Evolutionary conservation across 176 grass and related monocot genomes (phyloP), one percentile per base, ranked within the genome.

Genomic region (Aegilops longissima): DNA sequence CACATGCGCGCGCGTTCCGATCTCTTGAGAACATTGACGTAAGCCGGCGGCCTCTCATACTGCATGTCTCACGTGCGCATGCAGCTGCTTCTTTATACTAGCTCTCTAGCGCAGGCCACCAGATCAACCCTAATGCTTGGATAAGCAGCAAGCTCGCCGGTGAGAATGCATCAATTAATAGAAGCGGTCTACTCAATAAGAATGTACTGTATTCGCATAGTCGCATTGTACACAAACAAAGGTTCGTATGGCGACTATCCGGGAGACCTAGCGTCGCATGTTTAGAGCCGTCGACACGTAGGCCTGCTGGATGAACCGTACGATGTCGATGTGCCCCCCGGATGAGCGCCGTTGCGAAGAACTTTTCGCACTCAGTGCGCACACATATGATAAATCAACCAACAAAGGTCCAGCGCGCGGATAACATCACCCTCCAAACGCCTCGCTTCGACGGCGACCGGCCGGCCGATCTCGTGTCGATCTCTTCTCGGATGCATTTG

Each of bases 71-170:
- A 79, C 87, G 75, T 79, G 83, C 78, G 34, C 51, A 54, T 54
- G 16, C 31, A 21, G 69, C 27, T 82, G 8, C 52, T 27, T 27
- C 25, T 27, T 27, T 27, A 27, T 27, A 27, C 25, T 67, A 4
- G 66, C 14, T 63, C 42, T 34, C 10, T 64, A 31, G 76, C 34
- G 24, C 67, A 36, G 85, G 39, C 51, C 59, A 58, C 25, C 40
- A 29, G 24, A 44, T 30, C 12, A 84, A 84, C 45, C 67, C 80
- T 81, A 73, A 66, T 74, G 74, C 80, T 87, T 90, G 14, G 42
- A 79, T 86, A 54, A 42, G 80, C 42, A 79, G 84, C 89, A 90
- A 86, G 11, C 24, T 61, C 40, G 17, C 45, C 17, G 65, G 31
- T 4, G 54, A 64, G 78, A 61, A 77, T 59, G 13, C 34, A 85